Evolutionary conservation across 2,329 filamentous ascomycete genomes (phyloP).

Genomic region (Fonsecaea erecta): DNA sequence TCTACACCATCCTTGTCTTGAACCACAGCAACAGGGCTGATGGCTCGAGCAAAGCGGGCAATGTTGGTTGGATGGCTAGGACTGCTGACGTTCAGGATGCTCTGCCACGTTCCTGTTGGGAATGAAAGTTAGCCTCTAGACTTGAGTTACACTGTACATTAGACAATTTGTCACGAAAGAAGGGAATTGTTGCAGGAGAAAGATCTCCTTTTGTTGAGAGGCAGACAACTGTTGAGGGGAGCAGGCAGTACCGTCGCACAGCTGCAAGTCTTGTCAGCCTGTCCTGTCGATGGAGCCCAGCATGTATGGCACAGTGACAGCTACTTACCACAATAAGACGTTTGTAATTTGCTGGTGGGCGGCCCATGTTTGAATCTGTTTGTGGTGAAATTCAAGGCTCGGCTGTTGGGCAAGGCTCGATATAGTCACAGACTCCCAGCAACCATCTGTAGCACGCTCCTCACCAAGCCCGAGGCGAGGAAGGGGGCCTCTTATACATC

Average conservation of each 20-base stretch:
- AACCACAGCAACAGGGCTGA: conserved; percentile 38
- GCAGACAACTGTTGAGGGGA: not conserved
- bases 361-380: conserved; percentile 11
- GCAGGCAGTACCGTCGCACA: not conserved
- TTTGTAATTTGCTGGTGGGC: conserved; percentile 31
- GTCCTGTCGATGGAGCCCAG: not conserved
- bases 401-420: not conserved
- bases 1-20: conserved; percentile 34
- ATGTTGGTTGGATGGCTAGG: conserved; percentile 41
- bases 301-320: not conserved
- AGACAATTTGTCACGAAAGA: not conserved
- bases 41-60: conserved; percentile 39
- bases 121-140: conserved; percentile 5
- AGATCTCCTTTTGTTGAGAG: not conserved
- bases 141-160: not conserved
- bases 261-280: not conserved
- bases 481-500: not conserved
- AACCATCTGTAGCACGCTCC: not conserved
- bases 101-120: conserved; percentile 41
- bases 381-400: not conserved
- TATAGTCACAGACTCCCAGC: not conserved
- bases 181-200: not conserved
- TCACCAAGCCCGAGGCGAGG: not conserved
- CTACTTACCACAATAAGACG: conserved; percentile 39
- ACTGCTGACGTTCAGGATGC: conserved; percentile 36